Percentiles rank a stretch among this genome's conserved stretches.
Evolutionary conservation across 176 grass and related monocot species (phyloP).

Genomic region (Otatea glauca): DNA sequence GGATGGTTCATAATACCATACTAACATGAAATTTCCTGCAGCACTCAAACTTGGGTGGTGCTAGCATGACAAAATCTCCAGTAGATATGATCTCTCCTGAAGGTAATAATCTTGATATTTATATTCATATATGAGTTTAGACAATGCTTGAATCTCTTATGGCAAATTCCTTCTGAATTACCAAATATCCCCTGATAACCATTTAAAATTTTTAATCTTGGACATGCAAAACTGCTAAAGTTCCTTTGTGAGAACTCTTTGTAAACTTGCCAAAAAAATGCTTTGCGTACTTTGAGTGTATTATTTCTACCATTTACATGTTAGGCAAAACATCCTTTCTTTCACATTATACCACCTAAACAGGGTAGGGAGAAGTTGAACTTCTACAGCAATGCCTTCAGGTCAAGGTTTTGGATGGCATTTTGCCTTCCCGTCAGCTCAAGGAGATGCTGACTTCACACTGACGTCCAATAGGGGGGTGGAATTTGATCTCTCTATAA

Average conservation of each 20-base stretch:
- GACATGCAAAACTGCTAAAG: not conserved
- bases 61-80: not conserved
- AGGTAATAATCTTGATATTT: slow-evolving; percentile 41
- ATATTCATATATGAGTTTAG: not conserved
- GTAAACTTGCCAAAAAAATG: not conserved
- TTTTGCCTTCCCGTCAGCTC: not conserved
- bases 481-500: slow-evolving; percentile 1
- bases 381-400: not conserved
- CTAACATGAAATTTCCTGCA: not conserved
- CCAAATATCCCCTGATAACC: not conserved
- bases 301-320: not conserved
- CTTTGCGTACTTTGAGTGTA: not conserved
- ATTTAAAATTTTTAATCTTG: not conserved
- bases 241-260: not conserved
- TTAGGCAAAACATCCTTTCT: not conserved
- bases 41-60: not conserved
- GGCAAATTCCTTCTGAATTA: not conserved
- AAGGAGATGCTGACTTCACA: not conserved
- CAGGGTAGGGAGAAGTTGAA: not conserved
- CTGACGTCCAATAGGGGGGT: not conserved
- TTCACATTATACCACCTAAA: not conserved
- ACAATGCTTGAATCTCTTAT: not conserved
- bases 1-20: not conserved
- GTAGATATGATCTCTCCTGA: not conserved
- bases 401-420: not conserved